Conservation (phyloP, 23 red algal species). For the Agarophyton chilense region DNA sequence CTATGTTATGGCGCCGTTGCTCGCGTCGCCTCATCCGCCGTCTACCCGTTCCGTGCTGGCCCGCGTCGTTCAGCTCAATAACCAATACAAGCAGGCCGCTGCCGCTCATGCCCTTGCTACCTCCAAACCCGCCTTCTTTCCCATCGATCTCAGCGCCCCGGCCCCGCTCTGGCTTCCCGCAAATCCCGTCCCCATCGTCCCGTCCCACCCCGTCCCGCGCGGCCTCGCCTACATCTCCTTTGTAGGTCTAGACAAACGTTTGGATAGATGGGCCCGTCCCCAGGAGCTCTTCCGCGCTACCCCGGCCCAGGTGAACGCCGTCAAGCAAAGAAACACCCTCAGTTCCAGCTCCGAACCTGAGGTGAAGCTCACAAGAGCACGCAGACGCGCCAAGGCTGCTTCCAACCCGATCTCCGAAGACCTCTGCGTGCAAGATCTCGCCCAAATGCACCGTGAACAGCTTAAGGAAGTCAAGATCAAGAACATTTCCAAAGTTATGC, state of each 20-base stretch:
- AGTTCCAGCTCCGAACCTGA: neutral
- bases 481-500: constrained; percentile 72
- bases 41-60: neutral
- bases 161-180: neutral
- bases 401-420: constrained; percentile 60
- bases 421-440: constrained; percentile 11
- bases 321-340: neutral
- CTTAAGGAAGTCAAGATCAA: constrained; percentile 70
- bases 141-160: constrained; percentile 14
- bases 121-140: neutral
- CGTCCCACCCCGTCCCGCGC: constrained; percentile 26
- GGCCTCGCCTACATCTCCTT: constrained; percentile 75
- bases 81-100: neutral
- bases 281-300: constrained; percentile 39
- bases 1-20: constrained; percentile 10
- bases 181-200: neutral
- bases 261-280: constrained; percentile 80
- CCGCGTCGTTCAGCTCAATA: constrained; percentile 8
- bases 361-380: constrained; percentile 47
- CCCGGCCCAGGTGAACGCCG: neutral
- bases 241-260: constrained; percentile 59
- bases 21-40: neutral
- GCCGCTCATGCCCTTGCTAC: neutral
- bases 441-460: constrained; percentile 32
- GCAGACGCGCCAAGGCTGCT: constrained; percentile 48